Evolutionary conservation across 2,329 filamentous ascomycete species (phyloP), one percentile per base, ranked within the genome.

Genomic region (Exophiala oligosperma): DNA sequence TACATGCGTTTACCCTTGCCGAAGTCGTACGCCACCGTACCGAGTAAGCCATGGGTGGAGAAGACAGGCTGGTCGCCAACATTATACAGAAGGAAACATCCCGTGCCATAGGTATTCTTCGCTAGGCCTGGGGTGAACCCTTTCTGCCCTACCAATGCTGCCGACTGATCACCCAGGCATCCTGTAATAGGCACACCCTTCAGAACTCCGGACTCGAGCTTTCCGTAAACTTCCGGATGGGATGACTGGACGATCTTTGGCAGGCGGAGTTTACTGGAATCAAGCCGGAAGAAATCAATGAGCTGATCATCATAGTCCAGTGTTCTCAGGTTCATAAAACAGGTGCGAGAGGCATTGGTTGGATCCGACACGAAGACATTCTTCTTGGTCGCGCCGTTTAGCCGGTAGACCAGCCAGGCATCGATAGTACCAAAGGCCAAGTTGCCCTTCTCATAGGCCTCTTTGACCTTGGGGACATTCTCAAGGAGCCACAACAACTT

Each of bases 71-170:
- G 87, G 46, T 86, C 81, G 53, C 92, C 92, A 38, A 95, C 89
- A 68, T 96, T 95, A 77, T 94, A 95, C 7, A 95, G 82, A 64
- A 96, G 77, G 78, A 96, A 96, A 72, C 90, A 94, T 43, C 91
- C 91, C 0, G 91, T 95, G 40, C 91, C 91, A 71, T 95, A 95
- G 0, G 91, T 96, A 74, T 94, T 95, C 80, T 95, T 96, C 46
- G 91, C 92, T 67, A 86, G 84, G 50, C 92, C 92, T 0, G 90
- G 87, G 4, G 80, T 83, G 75, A 96, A 96, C 12, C 89, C 91
- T 71, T 89, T 89, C 73, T 95, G 91, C 48, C 91, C 91, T 23
- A 95, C 90, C 53, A 96, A 77, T n/a, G 91, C 91, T 55, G 90
- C 88, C 43, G 90, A 93, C 73, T 95, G 91, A 70, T 96, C 91